Evolutionary conservation across 306 rosid species (phyloP).

Genomic region (Alnus glutinosa): DNA sequence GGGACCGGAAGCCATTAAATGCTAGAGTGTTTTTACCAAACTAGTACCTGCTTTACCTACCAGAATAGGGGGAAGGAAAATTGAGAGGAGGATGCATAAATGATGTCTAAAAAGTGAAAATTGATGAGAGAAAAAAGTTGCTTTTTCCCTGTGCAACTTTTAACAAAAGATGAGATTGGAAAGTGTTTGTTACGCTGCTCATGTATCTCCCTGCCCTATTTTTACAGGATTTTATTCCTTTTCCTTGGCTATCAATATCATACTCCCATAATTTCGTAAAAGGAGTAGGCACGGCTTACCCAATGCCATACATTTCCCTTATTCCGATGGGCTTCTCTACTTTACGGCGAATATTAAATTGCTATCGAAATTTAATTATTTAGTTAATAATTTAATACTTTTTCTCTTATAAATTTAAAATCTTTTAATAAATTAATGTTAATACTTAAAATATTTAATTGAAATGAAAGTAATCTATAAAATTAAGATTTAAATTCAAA

Average conservation of each 20-base stretch:
- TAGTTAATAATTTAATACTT: no score
- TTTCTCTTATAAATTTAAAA: no score
- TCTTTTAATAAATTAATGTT: no score
- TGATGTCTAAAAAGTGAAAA: neutral
- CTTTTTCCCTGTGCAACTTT: neutral
- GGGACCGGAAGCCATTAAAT: neutral
- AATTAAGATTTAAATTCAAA: no score
- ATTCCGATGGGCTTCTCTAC: neutral
- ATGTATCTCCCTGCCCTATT: constrained; percentile 9
- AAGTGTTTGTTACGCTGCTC: constrained; percentile 4
- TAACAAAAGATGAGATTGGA: neutral
- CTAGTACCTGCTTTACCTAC: neutral
- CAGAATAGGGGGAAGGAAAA: neutral
- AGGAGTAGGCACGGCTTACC: constrained; percentile 1
- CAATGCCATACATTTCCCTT: neutral
- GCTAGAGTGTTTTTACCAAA: neutral
- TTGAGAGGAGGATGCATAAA: constrained; percentile 4
- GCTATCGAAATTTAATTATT: no score
- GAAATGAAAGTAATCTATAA: no score
- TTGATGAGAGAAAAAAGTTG: neutral
- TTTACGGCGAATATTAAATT: no score
- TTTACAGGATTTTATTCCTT: constrained; percentile 23
- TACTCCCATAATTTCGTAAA: neutral
- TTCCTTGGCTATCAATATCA: neutral
- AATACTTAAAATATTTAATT: no score